Evolutionary conservation across 2,329 filamentous ascomycete genomes (phyloP), one percentile per base, ranked within the genome.

Genomic region (Hymenoscyphus fructigenus): DNA sequence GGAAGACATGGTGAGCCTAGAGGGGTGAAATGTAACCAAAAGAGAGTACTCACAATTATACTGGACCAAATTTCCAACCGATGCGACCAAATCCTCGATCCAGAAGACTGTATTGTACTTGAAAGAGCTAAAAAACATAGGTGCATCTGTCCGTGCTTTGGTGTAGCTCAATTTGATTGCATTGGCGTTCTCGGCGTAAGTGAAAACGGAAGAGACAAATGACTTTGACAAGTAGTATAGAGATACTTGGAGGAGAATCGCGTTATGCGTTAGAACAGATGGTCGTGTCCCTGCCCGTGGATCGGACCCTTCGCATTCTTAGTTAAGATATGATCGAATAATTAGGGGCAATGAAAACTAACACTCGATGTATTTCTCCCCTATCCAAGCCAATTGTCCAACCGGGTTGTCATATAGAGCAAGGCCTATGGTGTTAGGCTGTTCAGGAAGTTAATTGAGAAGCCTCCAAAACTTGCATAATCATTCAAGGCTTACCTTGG

Each of bases 141-240:
- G 68, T 9, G 68, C 68, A 62, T 69, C 67, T 14, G 66, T 70
- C 4, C 34, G 56, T 7, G 68, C 66, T n/a, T 67, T 76, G 44
- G 71, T 76, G 50, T 77, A 75, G 66, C 78, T 70, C 53, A 75
- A 70, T 62, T 78, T 71, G 64, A 76, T 75, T 55, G 77, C 74
- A 69, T 75, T 75, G 20, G 79, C 71, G 67, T 78, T 75, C 36
- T 78, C 74, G 28, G 76, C 71, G 69, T 79, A 73, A 23, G 77
- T 78, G 63, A 77, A 74, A 65, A 80, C 70, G 61, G 77, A 78
- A 14, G 79, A 75, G 0, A 61, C 38, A 61, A 69, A 65, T 3
- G 55, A 62, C 5, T 57, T 57, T 28, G 64, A 66, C 20, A 70
- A 63, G 44, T 69, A 70, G 60, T 67, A 69, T 10, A 70, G 61